Percentiles rank a stretch among this genome's conserved stretches.
phyloP scores from a whole-genome alignment of 306 rosid species.

The Alnus rubra region DNA sequence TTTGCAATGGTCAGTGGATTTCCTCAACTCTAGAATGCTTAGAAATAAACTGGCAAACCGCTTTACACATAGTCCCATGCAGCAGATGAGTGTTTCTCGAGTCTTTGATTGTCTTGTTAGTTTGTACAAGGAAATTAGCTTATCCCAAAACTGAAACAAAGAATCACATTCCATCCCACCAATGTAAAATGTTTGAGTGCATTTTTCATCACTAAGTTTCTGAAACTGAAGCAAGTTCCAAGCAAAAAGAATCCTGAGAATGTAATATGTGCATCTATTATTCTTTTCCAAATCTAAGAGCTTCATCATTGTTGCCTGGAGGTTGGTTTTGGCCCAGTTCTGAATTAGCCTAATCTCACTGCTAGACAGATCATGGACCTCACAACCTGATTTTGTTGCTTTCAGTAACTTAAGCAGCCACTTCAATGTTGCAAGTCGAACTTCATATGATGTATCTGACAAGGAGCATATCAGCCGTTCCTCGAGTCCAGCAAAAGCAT shows the following conservation, averaged over 20 bases:
- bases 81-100: conserved; percentile 65
- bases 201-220: conserved; percentile 37
- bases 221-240: conserved; percentile 81
- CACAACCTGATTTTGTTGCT: conserved; percentile 48
- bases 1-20: conserved; percentile 24
- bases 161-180: conserved; percentile 71
- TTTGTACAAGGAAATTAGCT: conserved; percentile 60
- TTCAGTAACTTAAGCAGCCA: conserved; percentile 83
- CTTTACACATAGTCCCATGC: conserved; percentile 74
- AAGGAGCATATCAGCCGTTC: conserved; percentile 67
- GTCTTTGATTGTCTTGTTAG: conserved; percentile 75
- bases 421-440: conserved; percentile 87
- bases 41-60: conserved; percentile 53
- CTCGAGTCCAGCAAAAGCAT: conserved; percentile 52
- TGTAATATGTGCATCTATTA: conserved; percentile 67
- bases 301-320: conserved; percentile 61
- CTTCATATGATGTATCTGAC: conserved; percentile 82
- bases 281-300: conserved; percentile 68
- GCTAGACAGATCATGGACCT: conserved; percentile 41
- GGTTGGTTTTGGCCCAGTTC: conserved; percentile 62
- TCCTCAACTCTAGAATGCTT: conserved; percentile 29
- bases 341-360: conserved; percentile 49
- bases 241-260: conserved; percentile 66
- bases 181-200: conserved; percentile 51
- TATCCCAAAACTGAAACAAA: conserved; percentile 72